These are phyloP conservation scores for Lachnellula willkommii DNA, from an alignment of 2,329 filamentous ascomycete genomes.

Conservation along the genomic window DNA sequence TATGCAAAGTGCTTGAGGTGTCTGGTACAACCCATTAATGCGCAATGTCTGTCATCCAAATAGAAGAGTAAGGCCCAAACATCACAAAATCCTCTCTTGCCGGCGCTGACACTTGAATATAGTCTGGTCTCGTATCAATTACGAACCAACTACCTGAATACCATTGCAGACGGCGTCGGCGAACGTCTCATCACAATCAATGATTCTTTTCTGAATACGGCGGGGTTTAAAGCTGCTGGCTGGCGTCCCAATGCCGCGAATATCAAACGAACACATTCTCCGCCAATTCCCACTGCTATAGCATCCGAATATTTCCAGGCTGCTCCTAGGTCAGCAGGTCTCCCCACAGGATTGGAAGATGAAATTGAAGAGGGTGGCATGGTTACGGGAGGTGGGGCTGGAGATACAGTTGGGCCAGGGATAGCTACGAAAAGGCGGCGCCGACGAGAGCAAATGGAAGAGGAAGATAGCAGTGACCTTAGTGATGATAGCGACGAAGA, in stretches of 20 bases:
- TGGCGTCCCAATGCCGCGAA: constrained; percentile 71
- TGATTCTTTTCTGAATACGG: constrained; percentile 71
- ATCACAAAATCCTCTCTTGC: not conserved
- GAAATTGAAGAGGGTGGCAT: constrained; percentile 62
- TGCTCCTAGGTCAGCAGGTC: constrained; percentile 52
- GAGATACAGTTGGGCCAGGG: constrained; percentile 62
- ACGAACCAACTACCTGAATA: constrained; percentile 71
- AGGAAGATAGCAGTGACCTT: constrained; percentile 80
- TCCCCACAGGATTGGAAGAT: constrained; percentile 56
- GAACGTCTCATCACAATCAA: constrained; percentile 80
- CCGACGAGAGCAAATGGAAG: constrained; percentile 63
- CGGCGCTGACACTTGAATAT: constrained; percentile 17
- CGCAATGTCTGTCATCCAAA: constrained; percentile 34
- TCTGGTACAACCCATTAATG: constrained; percentile 3
- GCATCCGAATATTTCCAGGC: constrained; percentile 82
- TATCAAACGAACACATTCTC: constrained; percentile 78
- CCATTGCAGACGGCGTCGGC: constrained; percentile 77
- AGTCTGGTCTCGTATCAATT: constrained; percentile 80
- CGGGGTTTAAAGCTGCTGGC: constrained; percentile 75
- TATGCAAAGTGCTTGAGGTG: constrained; percentile 1
- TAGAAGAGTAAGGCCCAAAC: constrained; percentile 31
- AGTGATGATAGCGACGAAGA: constrained; percentile 83
- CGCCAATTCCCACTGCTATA: constrained; percentile 76
- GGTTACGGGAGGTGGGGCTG: constrained; percentile 61
- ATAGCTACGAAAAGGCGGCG: constrained; percentile 61